Evolutionary conservation across 164 flowering plant genomes (phyloP).

Genomic region (Tetrastigma voinierianum): DNA sequence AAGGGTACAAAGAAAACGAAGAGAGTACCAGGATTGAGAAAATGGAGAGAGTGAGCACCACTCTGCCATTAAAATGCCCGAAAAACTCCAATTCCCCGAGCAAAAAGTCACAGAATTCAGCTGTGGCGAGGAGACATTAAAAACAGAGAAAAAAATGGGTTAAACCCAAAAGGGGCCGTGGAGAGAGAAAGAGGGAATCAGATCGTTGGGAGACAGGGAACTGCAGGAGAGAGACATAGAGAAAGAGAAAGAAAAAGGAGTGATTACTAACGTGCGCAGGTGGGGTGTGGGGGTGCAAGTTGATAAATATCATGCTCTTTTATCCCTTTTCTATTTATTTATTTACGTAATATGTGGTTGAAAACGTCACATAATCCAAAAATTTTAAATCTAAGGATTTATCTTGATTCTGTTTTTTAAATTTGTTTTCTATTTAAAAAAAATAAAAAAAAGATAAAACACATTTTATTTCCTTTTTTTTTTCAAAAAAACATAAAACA

Average conservation of each 20-base stretch:
- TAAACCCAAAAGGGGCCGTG: conserved; percentile 4
- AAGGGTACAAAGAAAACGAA: not conserved
- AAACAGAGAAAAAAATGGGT: not conserved
- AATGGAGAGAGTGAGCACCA: not conserved
- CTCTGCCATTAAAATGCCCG: not conserved
- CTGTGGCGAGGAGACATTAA: too few relatives aligned
- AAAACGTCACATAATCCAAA: too few relatives aligned
- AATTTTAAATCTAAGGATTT: too few relatives aligned
- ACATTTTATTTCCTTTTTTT: too few relatives aligned
- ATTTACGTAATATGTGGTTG: too few relatives aligned
- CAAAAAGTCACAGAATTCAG: not conserved
- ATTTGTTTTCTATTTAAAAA: too few relatives aligned
- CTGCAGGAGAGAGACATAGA: not conserved
- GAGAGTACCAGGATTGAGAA: conserved; percentile 9
- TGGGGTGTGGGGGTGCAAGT: too few relatives aligned
- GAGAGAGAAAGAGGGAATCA: conserved; percentile 13
- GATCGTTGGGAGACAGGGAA: conserved; percentile 2
- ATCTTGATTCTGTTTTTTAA: too few relatives aligned
- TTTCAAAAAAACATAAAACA: too few relatives aligned
- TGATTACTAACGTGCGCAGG: not conserved
- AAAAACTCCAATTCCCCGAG: not conserved
- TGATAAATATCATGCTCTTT: too few relatives aligned
- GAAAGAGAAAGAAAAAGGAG: not conserved
- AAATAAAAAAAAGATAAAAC: too few relatives aligned
- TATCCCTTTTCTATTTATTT: too few relatives aligned